Percentiles rank a stretch among this genome's conserved stretches.
Conservation (phyloP, 768 basidiomycete species). For the Lyophyllum semitale region DNA sequence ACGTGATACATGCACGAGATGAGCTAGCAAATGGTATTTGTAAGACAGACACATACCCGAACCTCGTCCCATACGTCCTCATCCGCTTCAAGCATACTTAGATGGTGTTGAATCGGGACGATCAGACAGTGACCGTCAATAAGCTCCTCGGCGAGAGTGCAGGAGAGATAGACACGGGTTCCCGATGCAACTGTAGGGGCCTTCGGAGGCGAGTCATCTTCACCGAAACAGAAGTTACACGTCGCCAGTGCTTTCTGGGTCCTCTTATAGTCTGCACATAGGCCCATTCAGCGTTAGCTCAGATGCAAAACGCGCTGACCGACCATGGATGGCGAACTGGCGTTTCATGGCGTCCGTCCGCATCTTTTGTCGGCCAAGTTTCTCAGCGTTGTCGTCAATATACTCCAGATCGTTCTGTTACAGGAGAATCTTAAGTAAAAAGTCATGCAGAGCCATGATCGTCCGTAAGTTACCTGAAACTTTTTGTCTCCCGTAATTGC, state of each 20-base stretch:
- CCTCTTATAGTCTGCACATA: constrained; percentile 81
- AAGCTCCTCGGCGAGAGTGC: constrained; percentile 87
- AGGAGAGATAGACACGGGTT: constrained; percentile 87
- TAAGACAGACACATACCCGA: constrained; percentile 54
- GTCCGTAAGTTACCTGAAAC: constrained; percentile 62
- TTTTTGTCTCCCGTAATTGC: constrained; percentile 88
- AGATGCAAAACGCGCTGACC: constrained; percentile 16
- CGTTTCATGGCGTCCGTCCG: constrained; percentile 95
- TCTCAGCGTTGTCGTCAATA: constrained; percentile 95
- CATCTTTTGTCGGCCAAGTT: constrained; percentile 91
- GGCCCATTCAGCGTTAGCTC: not conserved
- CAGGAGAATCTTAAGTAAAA: not conserved
- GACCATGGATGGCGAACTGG: constrained; percentile 94
- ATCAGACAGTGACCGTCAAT: constrained; percentile 92
- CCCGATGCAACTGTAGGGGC: constrained; percentile 91
- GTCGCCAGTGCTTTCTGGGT: constrained; percentile 88
- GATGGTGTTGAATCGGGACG: constrained; percentile 92
- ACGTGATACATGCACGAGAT: not conserved
- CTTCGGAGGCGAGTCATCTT: constrained; percentile 88
- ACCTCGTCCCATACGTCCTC: constrained; percentile 99
- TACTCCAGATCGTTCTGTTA: constrained; percentile 85
- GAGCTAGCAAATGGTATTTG: not conserved
- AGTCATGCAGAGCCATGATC: not conserved
- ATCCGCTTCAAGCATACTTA: constrained; percentile 90
- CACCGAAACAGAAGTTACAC: constrained; percentile 89